Percentiles rank a stretch among this genome's conserved stretches.
phyloP scores from a whole-genome alignment of 2,329 filamentous ascomycete genomes.

The Calonectria pteridis region DNA sequence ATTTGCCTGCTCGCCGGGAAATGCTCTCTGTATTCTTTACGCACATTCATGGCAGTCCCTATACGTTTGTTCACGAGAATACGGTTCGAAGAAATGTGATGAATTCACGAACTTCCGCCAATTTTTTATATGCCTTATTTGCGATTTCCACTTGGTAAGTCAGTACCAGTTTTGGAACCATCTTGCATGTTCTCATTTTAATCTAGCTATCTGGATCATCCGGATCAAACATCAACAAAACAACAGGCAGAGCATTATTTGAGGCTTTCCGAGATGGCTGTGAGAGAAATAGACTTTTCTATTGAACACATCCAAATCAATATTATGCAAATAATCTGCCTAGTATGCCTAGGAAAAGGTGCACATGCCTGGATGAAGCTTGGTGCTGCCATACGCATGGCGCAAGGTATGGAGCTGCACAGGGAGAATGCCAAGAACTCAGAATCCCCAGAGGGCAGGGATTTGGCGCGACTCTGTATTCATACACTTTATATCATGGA shows the following conservation, averaged over 20 bases:
- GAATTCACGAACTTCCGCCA: slow-evolving; percentile 8
- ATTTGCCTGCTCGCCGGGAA: slow-evolving; percentile 15
- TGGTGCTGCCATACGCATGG: slow-evolving; percentile 27
- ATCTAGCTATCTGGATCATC: not conserved
- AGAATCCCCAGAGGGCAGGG: not conserved
- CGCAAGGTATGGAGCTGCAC: slow-evolving; percentile 28
- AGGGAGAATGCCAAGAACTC: not conserved
- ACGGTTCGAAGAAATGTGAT: slow-evolving; percentile 14
- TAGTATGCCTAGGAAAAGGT: slow-evolving; percentile 14
- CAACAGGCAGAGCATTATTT: slow-evolving; percentile 13
- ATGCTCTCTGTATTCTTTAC: slow-evolving; percentile 24
- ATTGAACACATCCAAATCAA: slow-evolving; percentile 13
- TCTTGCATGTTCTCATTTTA: not conserved
- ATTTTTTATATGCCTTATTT: slow-evolving; percentile 22
- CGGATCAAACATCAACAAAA: not conserved
- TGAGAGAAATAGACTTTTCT: not conserved
- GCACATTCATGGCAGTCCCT: slow-evolving; percentile 27
- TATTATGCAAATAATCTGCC: slow-evolving; percentile 24
- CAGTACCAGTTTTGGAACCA: not conserved
- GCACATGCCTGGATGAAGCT: slow-evolving; percentile 29
- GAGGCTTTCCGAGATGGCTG: slow-evolving; percentile 7
- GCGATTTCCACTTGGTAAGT: slow-evolving; percentile 19
- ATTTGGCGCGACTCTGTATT: not conserved
- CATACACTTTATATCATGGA: slow-evolving; percentile 27
- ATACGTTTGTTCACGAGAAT: slow-evolving; percentile 27